Base-by-base conservation (phyloP, 148 eudicot species). In the Camellia granthamiana region DNA sequence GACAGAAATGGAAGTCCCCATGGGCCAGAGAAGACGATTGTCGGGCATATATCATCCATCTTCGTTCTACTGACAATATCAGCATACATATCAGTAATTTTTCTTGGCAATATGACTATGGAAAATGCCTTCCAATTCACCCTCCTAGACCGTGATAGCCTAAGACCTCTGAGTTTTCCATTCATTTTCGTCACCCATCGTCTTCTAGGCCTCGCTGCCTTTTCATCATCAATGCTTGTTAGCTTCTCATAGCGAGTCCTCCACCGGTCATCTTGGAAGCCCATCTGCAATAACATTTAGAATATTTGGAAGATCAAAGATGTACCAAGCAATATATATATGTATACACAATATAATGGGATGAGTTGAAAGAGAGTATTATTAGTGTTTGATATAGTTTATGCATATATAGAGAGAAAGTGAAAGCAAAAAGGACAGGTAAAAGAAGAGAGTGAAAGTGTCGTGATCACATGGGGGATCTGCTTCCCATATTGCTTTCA, bases 1-100 rank as follows among this genome's bases (percentile, higher is more conserved):
- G 85, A 88, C 64, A 85, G 80, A 42, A 86, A 83, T 5, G 91
- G 91, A 42, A 88, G 84, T 46, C 91, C 91, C 91, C 87, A 88
- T 63, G 86, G 89, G 44, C 84, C 84, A 46, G 82, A 86, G 62
- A 83, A 81, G 18, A 86, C 15, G 23, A 86, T 79, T 12, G 79
- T 78, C 42, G 91, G 89, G 62, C 82, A 86, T 10, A 78, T 78
- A 69, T 78, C 89, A 23, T 84, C 86, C 81, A 83, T 79, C 84
- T 83, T 85, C 79, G 81, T 46, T 74, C 87, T 67, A n/a, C 79
- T 82, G 15, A 83, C 77, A 44, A 86, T 42, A 47, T 81, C 84
- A 43, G n/a, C 77, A 82, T 79, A 86, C 23, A 84, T 74, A 67
- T 73, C 60, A 11, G 80, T 77, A 21, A 81, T 81, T 79, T 72